Conservation (phyloP, 140 eudicot species). For the Anethum foeniculum region DNA sequence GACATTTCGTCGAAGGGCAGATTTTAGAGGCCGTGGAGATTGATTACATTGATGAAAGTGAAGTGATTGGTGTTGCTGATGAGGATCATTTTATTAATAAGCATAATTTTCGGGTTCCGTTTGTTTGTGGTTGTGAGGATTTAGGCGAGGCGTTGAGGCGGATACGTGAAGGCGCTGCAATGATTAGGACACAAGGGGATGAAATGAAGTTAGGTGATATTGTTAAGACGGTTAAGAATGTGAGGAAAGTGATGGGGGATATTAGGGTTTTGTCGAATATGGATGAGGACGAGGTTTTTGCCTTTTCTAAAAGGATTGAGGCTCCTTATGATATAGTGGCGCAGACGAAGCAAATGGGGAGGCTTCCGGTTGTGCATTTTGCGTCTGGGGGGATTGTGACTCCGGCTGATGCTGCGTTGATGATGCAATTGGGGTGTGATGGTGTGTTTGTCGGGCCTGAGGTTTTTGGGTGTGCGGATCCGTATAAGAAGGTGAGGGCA, state of each 20-base stretch:
- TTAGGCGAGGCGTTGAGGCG: slow-evolving; percentile 76
- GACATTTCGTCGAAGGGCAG: slow-evolving; percentile 81
- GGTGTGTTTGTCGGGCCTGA: slow-evolving; percentile 75
- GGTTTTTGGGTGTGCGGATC: slow-evolving; percentile 47
- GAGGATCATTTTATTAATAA: slow-evolving; percentile 64
- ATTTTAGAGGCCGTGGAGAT: slow-evolving; percentile 60
- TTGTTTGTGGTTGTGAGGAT: slow-evolving; percentile 61
- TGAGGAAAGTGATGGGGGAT: slow-evolving; percentile 75
- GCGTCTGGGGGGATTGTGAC: slow-evolving; percentile 84
- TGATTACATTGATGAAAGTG: slow-evolving; percentile 80
- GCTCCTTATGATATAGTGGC: slow-evolving; percentile 80
- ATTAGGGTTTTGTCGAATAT: slow-evolving; percentile 57
- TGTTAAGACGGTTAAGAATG: slow-evolving; percentile 51
- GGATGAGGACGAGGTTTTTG: slow-evolving; percentile 84
- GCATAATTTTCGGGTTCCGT: slow-evolving; percentile 58
- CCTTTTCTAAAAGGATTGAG: slow-evolving; percentile 40
- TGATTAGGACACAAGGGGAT: slow-evolving; percentile 76
- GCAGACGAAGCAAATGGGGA: slow-evolving; percentile 71
- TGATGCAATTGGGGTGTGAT: slow-evolving; percentile 89
- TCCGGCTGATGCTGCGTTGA: slow-evolving; percentile 84
- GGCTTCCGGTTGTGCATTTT: slow-evolving; percentile 88
- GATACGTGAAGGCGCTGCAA: slow-evolving; percentile 75
- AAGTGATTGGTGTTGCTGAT: slow-evolving; percentile 51
- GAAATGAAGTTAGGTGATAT: slow-evolving; percentile 31
- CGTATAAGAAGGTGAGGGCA: slow-evolving; percentile 52